These are phyloP conservation scores for Myriangium duriaei DNA, from an alignment of 2,329 filamentous ascomycete species.

Conservation along the genomic window DNA sequence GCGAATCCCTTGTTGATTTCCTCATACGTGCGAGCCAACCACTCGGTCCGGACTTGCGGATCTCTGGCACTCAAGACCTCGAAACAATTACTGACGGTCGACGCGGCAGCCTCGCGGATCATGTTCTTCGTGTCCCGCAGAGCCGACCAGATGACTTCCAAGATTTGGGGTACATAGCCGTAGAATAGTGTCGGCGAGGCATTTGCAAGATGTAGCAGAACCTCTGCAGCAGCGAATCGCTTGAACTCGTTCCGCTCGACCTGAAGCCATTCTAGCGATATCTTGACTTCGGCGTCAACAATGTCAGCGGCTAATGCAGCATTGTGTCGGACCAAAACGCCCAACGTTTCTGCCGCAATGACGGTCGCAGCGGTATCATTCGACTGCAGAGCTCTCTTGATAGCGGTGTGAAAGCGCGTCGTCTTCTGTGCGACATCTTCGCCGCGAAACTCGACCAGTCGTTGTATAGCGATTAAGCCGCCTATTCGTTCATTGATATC, in stretches of 20 bases:
- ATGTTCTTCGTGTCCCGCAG: conserved; percentile 80
- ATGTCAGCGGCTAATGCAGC: conserved; percentile 89
- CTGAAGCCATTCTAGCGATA: conserved; percentile 91
- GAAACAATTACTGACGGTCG: conserved; percentile 90
- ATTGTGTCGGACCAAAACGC: conserved; percentile 80
- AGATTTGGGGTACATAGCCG: conserved; percentile 84
- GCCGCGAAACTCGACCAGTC: conserved; percentile 89
- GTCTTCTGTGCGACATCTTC: conserved; percentile 90
- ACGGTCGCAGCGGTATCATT: conserved; percentile 88
- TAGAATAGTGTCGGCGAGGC: conserved; percentile 95
- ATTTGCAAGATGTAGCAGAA: conserved; percentile 78
- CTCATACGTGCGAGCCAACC: conserved; percentile 83
- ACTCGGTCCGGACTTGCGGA: conserved; percentile 69
- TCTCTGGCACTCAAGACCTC: conserved; percentile 92
- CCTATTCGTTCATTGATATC: conserved; percentile 82
- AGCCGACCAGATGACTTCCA: conserved; percentile 93
- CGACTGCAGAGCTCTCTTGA: conserved; percentile 76
- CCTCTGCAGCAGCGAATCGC: conserved; percentile 82
- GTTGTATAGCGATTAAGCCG: conserved; percentile 82
- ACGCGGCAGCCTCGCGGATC: conserved; percentile 81
- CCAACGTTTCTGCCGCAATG: conserved; percentile 75
- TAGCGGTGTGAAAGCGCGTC: conserved; percentile 81
- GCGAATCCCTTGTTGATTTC: conserved; percentile 72
- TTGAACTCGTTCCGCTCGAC: conserved; percentile 88
- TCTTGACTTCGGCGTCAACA: conserved; percentile 93